A percentile compares a stretch with the other conserved stretches of the same genome.
These are phyloP conservation scores for Coemansia sp. DNA, from an alignment of 192 early-diverging fungal species.

Conservation along the genomic window DNA sequence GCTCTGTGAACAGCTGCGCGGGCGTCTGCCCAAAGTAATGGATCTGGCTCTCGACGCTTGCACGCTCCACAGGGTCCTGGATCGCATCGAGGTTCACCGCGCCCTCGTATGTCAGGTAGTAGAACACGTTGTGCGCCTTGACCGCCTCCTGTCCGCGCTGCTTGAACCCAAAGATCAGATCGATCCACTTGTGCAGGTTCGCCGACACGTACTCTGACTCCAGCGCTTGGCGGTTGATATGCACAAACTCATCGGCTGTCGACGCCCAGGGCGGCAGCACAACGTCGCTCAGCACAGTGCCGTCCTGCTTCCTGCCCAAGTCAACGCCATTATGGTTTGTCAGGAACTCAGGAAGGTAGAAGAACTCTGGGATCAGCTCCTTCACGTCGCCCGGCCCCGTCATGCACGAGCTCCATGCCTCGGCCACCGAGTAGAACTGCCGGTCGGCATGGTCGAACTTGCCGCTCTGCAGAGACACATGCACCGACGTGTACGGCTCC, in stretches of 20 bases:
- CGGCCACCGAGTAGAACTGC: constrained; percentile 73
- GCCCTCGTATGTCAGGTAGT: constrained; percentile 95
- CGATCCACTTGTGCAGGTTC: constrained; percentile 92
- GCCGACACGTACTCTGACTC: constrained; percentile 87
- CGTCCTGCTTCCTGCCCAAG: constrained; percentile 61
- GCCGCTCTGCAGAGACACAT: constrained; percentile 60
- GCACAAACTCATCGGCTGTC: constrained; percentile 78
- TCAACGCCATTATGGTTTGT: constrained; percentile 70
- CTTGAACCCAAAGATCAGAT: constrained; percentile 95
- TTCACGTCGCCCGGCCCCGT: constrained; percentile 82
- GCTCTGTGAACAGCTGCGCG: constrained; percentile 80
- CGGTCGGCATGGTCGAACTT: constrained; percentile 84
- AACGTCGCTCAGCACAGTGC: constrained; percentile 63
- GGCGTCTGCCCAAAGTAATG: constrained; percentile 99
- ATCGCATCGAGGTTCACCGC: constrained; percentile 92
- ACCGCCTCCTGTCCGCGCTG: constrained; percentile 85
- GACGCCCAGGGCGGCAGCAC: constrained; percentile 84
- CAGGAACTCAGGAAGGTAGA: constrained; percentile 91
- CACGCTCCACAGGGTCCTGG: constrained; percentile 83
- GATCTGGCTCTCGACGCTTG: constrained; percentile 89
- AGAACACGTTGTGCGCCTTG: constrained; percentile 90
- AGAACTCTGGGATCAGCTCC: constrained; percentile 96
- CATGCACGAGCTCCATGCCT: constrained; percentile 73
- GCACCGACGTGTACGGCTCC: constrained; percentile 81
- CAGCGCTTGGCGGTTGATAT: constrained; percentile 72